A percentile compares a stretch with the other conserved stretches of the same genome.
Conservation (phyloP, 495 filamentous ascomycete species). For the Recurvomyces mirabilis region DNA sequence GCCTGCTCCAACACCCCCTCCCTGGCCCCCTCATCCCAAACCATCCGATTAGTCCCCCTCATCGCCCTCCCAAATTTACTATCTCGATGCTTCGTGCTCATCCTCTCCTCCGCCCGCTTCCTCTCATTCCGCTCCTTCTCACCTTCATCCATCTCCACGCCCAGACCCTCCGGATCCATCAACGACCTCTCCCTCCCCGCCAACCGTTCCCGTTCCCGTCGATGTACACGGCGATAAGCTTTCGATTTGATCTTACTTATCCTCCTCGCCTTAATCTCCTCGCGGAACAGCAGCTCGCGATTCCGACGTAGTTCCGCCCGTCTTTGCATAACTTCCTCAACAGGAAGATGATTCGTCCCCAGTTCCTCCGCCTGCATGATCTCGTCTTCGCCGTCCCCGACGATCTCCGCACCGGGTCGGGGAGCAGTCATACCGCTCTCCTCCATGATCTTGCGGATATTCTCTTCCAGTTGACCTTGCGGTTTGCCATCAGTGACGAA, state of each 20-base stretch:
- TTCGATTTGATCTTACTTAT: constrained; percentile 99
- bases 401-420: constrained; percentile 44
- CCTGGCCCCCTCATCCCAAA: constrained; percentile 34
- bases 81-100: constrained; percentile 77
- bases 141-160: constrained; percentile 54
- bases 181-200: constrained; percentile 61
- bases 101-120: constrained; percentile 71
- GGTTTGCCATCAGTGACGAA: constrained; percentile 49
- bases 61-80: constrained; percentile 92
- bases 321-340: constrained; percentile 62
- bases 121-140: constrained; percentile 72
- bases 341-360: constrained; percentile 50
- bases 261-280: constrained; percentile 76
- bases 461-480: constrained; percentile 67
- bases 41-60: constrained; percentile 46
- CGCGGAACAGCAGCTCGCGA: constrained; percentile 80
- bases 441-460: constrained; percentile 75
- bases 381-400: constrained; percentile 49
- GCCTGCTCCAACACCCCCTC: constrained; percentile 72
- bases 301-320: constrained; percentile 65
- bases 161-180: constrained; percentile 49
- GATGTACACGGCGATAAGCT: constrained; percentile 79
- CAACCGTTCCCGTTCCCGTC: constrained; percentile 66
- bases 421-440: constrained; percentile 63
- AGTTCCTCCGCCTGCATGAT: constrained; percentile 61